These are phyloP conservation scores for Beauveria brongniartii DNA, from an alignment of 2,329 filamentous ascomycete genomes.

Conservation along the genomic window DNA sequence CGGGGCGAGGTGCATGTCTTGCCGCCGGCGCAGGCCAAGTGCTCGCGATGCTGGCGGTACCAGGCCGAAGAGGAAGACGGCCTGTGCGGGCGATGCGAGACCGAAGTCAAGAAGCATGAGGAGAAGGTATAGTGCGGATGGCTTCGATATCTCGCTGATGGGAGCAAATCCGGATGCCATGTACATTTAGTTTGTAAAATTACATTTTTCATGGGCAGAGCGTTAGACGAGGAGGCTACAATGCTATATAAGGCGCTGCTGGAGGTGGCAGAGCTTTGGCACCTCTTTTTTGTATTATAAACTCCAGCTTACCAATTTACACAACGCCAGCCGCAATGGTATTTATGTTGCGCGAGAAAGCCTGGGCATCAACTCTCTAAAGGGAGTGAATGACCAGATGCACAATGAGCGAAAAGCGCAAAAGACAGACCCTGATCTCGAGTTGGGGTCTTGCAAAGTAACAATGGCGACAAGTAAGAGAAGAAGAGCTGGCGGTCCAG, in stretches of 20 bases:
- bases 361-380: background rate
- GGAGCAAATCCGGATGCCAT: background rate
- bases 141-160: background rate
- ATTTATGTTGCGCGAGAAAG: background rate
- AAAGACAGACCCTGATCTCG: too few relatives aligned
- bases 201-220: too few relatives aligned
- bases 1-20: constrained; percentile 35
- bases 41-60: constrained; percentile 83
- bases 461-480: too few relatives aligned
- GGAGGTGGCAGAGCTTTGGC: background rate
- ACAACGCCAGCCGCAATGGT: too few relatives aligned
- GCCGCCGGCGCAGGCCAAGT: constrained; percentile 57
- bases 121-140: background rate
- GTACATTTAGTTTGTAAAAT: background rate
- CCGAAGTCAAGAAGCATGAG: constrained; percentile 38
- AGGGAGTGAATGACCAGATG: background rate
- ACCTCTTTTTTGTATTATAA: background rate
- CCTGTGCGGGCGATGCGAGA: constrained; percentile 67
- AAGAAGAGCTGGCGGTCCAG: too few relatives aligned
- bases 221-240: too few relatives aligned
- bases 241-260: background rate
- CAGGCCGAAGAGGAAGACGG: constrained; percentile 56
- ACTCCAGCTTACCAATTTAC: background rate
- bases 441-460: too few relatives aligned
- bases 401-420: too few relatives aligned